Evolutionary conservation across 2,329 filamentous ascomycete species (phyloP), one percentile per base, ranked within the genome.

Genomic region (Botrytis byssoidea): DNA sequence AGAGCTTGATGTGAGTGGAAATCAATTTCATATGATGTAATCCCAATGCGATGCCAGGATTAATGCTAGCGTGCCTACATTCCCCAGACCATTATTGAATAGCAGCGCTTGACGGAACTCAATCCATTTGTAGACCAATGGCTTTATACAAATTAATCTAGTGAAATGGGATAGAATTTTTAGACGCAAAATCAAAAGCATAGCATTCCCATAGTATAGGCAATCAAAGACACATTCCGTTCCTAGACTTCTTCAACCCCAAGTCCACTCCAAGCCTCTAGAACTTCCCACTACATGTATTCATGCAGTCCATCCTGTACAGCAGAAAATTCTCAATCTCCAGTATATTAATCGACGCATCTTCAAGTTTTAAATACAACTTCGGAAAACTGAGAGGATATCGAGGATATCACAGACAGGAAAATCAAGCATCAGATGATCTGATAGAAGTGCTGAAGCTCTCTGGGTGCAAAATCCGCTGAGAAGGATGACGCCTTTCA

Each of bases 41-140:
- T n/a, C 4, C 12, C 0, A 14, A 12, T 14, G 22, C 10, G 10
- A n/a, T 46, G 6, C 4, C 1, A 6, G 25, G 4, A 25, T n/a
- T n/a, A n/a, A n/a, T n/a, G n/a, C n/a, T n/a, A n/a, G n/a, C n/a
- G n/a, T n/a, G n/a, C n/a, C n/a, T n/a, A n/a, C n/a, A n/a, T n/a
- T n/a, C n/a, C n/a, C n/a, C 32, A 32, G 32, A 2, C 32, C 32
- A 32, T 32, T 32, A 32, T 32, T 35, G 35, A 35, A 35, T 18
- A 18, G 14, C 14, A 29, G 14, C 7, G n/a, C 51, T 1, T 3
- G 51, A 32, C 32, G 14, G n/a, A 57, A 29, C 14, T 29, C 3
- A 18, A 32, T 6, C 7, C 14, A 57, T 32, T 29, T 57, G 14
- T 32, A 18, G n/a, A 29, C 9, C n/a, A 29, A 18, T 29, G 14